Evolutionary conservation across 2,329 filamentous ascomycete species (phyloP).

Genomic region (Chaetomiaceae sp.): DNA sequence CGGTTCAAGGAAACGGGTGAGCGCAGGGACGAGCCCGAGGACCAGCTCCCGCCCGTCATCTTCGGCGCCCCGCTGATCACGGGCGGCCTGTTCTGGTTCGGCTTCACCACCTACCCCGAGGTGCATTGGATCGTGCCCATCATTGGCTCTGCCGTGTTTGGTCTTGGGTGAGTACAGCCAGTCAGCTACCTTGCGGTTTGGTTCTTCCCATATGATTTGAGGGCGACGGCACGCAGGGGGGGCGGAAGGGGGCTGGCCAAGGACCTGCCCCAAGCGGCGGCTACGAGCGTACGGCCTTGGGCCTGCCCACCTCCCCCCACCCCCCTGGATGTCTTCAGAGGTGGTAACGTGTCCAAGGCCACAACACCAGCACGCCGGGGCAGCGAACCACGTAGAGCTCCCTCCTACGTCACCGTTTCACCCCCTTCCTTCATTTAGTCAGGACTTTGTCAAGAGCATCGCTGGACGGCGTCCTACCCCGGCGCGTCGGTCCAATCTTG

Average conservation of each 20-base stretch:
- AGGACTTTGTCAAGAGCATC: constrained; percentile 26
- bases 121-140: constrained; percentile 75
- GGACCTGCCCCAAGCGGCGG: neutral
- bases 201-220: neutral
- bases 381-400: neutral
- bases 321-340: no score
- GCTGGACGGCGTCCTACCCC: constrained; percentile 18
- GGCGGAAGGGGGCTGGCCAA: neutral
- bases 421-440: constrained; percentile 21
- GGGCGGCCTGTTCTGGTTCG: constrained; percentile 80
- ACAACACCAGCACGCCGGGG: neutral
- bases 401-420: neutral
- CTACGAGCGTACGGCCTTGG: no score
- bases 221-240: neutral
- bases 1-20: constrained; percentile 45
- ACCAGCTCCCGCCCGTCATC: constrained; percentile 70
- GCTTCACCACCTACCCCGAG: constrained; percentile 69
- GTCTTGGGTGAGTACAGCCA: constrained; percentile 52
- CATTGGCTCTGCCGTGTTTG: constrained; percentile 66
- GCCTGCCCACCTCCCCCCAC: no score
- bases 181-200: constrained; percentile 2
- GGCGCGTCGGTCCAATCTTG: constrained; percentile 21
- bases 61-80: constrained; percentile 72
- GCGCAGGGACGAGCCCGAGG: constrained; percentile 74
- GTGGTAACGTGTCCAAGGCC: neutral